Conservation (phyloP, 495 filamentous ascomycete species). For the Amniculicola lignicola region DNA sequence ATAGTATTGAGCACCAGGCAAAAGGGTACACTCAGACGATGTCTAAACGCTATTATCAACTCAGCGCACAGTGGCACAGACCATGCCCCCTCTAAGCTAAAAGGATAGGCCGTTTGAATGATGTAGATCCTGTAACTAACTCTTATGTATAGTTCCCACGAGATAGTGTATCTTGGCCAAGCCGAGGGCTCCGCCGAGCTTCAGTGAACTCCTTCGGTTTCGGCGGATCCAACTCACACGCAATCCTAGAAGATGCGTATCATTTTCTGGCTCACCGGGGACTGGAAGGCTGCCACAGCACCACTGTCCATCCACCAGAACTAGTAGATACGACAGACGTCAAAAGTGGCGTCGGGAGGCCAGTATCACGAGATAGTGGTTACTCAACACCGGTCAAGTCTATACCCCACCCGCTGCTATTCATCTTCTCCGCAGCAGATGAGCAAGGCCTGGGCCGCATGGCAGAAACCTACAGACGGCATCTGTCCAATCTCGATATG, state of each 20-base stretch:
- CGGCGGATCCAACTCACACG: conserved; percentile 38
- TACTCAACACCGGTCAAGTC: too few species aligned
- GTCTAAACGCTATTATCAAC: too few species aligned
- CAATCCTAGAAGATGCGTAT: conserved; percentile 42
- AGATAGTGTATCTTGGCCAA: conserved; percentile 9
- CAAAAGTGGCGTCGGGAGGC: too few species aligned
- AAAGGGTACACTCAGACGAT: neutral
- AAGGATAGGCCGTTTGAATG: too few species aligned
- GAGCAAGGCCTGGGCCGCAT: neutral
- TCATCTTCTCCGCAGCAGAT: neutral
- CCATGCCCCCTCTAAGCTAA: too few species aligned
- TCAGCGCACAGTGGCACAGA: too few species aligned
- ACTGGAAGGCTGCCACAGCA: neutral
- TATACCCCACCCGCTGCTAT: neutral
- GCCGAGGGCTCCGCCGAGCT: conserved; percentile 30
- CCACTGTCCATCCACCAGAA: neutral
- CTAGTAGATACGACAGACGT: too few species aligned
- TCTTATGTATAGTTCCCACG: conserved; percentile 10
- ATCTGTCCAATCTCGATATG: neutral
- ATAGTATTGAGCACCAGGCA: too few species aligned
- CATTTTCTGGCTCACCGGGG: neutral
- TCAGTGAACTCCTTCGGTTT: conserved; percentile 45
- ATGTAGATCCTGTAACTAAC: neutral
- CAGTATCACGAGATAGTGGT: too few species aligned
- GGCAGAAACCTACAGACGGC: neutral